Evolutionary conservation across 2,329 filamentous ascomycete species (phyloP).

Genomic region (Ceratocystis huliohia): DNA sequence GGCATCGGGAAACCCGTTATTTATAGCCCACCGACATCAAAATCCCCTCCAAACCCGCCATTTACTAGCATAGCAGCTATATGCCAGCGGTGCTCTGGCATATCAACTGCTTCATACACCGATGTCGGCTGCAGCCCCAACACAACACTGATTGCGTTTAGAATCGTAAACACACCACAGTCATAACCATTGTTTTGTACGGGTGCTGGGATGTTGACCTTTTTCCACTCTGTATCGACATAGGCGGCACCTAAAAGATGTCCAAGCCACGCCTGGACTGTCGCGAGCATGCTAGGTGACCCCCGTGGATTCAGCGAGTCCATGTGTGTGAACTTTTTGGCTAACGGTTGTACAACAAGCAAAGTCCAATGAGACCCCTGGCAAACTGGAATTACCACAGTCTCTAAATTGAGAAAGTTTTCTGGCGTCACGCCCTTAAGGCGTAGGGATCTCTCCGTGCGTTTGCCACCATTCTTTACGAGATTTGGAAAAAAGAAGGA

Average conservation of each 20-base stretch:
- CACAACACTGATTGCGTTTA: slow-evolving; percentile 54
- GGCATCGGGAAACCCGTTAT: slow-evolving; percentile 13
- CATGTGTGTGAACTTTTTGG: slow-evolving; percentile 51
- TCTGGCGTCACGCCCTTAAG: slow-evolving; percentile 43
- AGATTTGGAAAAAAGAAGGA: slow-evolving; percentile 54
- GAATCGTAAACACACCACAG: slow-evolving; percentile 65
- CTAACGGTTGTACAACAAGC: slow-evolving; percentile 50
- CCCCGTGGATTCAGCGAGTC: slow-evolving; percentile 47
- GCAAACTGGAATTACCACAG: slow-evolving; percentile 59
- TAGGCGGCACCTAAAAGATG: slow-evolving; percentile 45
- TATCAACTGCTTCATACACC: slow-evolving; percentile 39
- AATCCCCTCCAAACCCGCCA: slow-evolving; percentile 51
- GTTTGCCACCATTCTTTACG: slow-evolving; percentile 34
- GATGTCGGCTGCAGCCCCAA: slow-evolving; percentile 41
- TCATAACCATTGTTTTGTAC: slow-evolving; percentile 56
- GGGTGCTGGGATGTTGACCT: slow-evolving; percentile 38
- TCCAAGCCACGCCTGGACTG: slow-evolving; percentile 43
- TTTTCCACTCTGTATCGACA: slow-evolving; percentile 46
- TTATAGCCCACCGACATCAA: slow-evolving; percentile 35
- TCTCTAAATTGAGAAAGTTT: slow-evolving; percentile 52
- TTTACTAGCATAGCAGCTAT: slow-evolving; percentile 56
- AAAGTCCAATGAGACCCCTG: slow-evolving; percentile 57
- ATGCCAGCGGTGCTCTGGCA: slow-evolving; percentile 46
- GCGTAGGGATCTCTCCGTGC: slow-evolving; percentile 43
- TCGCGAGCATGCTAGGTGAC: slow-evolving; percentile 30